Evolutionary conservation across 306 rosid species (phyloP), one percentile per base, ranked within the genome.

Genomic region (Betula pendula): DNA sequence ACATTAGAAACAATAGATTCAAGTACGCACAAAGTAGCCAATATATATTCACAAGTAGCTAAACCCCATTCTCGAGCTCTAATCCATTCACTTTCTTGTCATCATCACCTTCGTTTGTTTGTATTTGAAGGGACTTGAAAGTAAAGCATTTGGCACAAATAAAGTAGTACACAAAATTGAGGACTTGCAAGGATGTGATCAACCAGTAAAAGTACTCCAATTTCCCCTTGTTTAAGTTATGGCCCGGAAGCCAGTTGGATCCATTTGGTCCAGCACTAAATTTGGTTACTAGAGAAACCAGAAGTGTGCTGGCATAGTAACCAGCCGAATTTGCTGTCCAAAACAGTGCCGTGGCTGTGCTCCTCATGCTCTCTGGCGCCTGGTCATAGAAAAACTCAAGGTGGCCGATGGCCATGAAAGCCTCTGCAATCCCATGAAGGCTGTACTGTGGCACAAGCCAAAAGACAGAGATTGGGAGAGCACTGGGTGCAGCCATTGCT

Each of bases 341-440:
- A 65, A 84, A 87, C 74, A 87, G 51, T 0, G 90, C 90, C 1
- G 82, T 62, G 38, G 90, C 90, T 0, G 84, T 73, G 70, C 90
- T 87, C 78, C 90, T 70, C 88, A 87, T 84, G 75, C 90, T 87
- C 77, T 87, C 88, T 2, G 88, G 90, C 0, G 85, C 67, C 47
- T 87, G 88, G 68, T 84, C 88, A 22, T 87, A 84, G 69, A 87
- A 87, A 72, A 87, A 87, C 73, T 87, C 88, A 0, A 87, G 81
- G 63, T 87, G 86, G 7, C 86, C 90, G 2, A 87, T 82, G 5
- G 88, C 80, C 90, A 84, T 84, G 70, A 87, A 87, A 1, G 90
- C 90, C 76, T 87, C 88, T 0, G 86, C 81, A 48, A 87, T 82
- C 20, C 90, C 90, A 48, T 87, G 85, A 0, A 84, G 86, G 81